Conservation (phyloP, 495 filamentous ascomycete species). For the Xylaria bambusicola region DNA sequence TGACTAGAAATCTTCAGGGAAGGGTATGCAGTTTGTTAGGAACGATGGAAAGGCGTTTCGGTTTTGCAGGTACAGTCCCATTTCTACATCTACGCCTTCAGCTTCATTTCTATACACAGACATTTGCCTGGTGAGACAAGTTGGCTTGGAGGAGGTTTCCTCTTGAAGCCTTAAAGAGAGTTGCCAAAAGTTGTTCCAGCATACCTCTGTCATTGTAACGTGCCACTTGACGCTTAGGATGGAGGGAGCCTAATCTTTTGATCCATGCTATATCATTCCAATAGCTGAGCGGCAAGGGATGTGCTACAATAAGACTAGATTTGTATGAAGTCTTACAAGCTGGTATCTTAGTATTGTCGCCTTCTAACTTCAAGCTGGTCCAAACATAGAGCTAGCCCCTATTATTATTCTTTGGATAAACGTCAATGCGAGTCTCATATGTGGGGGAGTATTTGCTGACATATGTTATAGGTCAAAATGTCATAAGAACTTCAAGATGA, state of each 20-base stretch:
- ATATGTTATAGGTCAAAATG: constrained; percentile 69
- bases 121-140: not conserved
- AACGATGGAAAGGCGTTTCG: constrained; percentile 74
- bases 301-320: no score
- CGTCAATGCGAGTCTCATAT: not conserved
- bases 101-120: not conserved
- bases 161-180: no score
- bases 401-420: not conserved
- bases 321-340: no score
- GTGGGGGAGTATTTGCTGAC: not conserved
- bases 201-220: no score
- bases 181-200: no score
- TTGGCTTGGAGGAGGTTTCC: no score
- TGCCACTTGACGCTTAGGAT: no score
- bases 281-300: no score
- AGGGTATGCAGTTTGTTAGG: constrained; percentile 37
- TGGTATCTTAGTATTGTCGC: no score
- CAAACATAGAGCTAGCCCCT: not conserved
- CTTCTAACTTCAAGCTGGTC: not conserved
- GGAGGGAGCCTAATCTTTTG: no score
- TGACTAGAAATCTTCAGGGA: constrained; percentile 12
- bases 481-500: constrained; percentile 99
- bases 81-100: not conserved
- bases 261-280: no score
- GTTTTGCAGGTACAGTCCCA: constrained; percentile 29